Evolutionary conservation across 2,329 filamentous ascomycete species (phyloP).

Genomic region (Tolypocladium tundrense): DNA sequence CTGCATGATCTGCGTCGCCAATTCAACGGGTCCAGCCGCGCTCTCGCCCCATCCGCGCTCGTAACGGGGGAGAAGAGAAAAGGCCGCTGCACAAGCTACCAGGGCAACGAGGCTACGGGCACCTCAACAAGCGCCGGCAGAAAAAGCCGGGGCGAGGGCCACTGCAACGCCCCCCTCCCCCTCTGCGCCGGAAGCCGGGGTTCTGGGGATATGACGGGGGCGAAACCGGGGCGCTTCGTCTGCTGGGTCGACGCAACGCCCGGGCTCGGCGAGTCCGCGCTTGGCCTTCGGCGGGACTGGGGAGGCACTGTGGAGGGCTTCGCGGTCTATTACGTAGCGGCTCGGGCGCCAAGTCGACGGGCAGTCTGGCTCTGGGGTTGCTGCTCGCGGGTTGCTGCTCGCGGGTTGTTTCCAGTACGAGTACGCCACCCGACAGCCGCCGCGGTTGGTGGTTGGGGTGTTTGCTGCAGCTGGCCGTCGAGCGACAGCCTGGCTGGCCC

Average conservation of each 20-base stretch:
- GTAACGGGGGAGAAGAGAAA: too few species aligned
- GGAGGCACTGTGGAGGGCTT: background rate
- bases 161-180: too few species aligned
- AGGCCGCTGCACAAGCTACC: background rate
- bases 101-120: too few species aligned
- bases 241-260: background rate
- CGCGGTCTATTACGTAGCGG: background rate
- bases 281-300: background rate
- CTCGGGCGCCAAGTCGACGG: background rate
- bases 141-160: background rate
- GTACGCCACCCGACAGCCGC: background rate
- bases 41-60: background rate
- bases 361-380: background rate
- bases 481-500: background rate
- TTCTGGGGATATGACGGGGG: background rate
- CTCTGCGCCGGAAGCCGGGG: background rate
- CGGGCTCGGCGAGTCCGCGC: background rate
- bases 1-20: background rate
- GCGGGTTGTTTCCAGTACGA: background rate
- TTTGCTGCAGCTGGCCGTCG: too few species aligned
- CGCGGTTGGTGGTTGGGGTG: background rate
- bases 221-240: background rate
- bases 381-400: background rate
- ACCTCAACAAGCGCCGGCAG: background rate
- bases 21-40: background rate